Percentiles rank a stretch among this genome's conserved stretches.
phyloP scores from a whole-genome alignment of 352 stramenopile genomes.

The Phytophthora uliginosa region DNA sequence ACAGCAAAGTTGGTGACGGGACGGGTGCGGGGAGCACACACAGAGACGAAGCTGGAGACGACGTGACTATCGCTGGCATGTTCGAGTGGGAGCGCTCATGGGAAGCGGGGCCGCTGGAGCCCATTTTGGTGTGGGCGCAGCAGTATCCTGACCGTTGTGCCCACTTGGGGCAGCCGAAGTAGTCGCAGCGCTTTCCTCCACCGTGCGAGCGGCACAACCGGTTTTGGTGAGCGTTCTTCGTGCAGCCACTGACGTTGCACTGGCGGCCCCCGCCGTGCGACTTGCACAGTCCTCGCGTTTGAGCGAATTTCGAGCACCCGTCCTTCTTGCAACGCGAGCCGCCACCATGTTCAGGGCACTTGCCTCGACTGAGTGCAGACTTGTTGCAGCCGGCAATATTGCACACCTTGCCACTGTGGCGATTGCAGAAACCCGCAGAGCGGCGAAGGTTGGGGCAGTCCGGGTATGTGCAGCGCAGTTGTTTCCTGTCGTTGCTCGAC shows the following conservation, averaged over 20 bases:
- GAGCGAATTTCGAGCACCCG: slow-evolving; percentile 88
- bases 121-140: slow-evolving; percentile 84
- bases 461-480: slow-evolving; percentile 80
- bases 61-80: slow-evolving; percentile 36
- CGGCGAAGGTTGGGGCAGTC: slow-evolving; percentile 83
- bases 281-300: slow-evolving; percentile 86
- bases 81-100: slow-evolving; percentile 23
- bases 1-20: slow-evolving; percentile 68
- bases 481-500: slow-evolving; percentile 57
- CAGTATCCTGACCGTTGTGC: slow-evolving; percentile 88
- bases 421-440: slow-evolving; percentile 85
- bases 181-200: slow-evolving; percentile 85
- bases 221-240: slow-evolving; percentile 89
- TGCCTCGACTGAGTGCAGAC: slow-evolving; percentile 81
- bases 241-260: slow-evolving; percentile 81
- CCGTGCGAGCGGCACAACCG: slow-evolving; percentile 86
- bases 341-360: slow-evolving; percentile 88
- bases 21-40: slow-evolving; percentile 41
- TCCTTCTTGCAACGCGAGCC: slow-evolving; percentile 88
- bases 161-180: slow-evolving; percentile 84
- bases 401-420: slow-evolving; percentile 86
- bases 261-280: slow-evolving; percentile 84
- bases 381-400: slow-evolving; percentile 76
- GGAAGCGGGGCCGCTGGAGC: slow-evolving; percentile 22
- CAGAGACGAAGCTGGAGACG: slow-evolving; percentile 42